phyloP scores from a whole-genome alignment of 306 rosid genomes.

The Arachis hypogaea region DNA sequence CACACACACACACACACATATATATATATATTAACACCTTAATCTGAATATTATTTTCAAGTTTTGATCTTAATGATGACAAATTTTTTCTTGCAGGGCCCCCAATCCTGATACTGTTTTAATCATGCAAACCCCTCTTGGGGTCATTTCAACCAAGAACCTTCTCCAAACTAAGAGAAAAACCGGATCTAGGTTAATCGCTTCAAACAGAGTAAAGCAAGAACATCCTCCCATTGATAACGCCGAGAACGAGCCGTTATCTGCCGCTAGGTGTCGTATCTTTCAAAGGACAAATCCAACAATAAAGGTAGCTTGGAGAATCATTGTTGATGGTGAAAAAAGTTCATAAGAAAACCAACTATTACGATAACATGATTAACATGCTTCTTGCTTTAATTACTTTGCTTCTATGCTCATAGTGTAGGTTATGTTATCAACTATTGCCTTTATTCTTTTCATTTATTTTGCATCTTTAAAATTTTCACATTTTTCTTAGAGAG shows the following conservation, averaged over 20 bases:
- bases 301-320: slow-evolving; percentile 68
- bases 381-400: no score
- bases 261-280: slow-evolving; percentile 88
- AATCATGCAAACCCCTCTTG: slow-evolving; percentile 89
- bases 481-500: slow-evolving; percentile 60
- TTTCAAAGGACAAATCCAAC: slow-evolving; percentile 69
- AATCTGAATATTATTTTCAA: slow-evolving; percentile 23
- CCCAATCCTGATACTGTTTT: slow-evolving; percentile 97
- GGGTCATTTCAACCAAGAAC: slow-evolving; percentile 89
- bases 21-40: neutral
- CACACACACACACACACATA: no score
- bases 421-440: no score
- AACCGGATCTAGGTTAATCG: slow-evolving; percentile 85
- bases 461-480: slow-evolving; percentile 15
- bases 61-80: slow-evolving; percentile 43
- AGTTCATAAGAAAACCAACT: slow-evolving; percentile 33
- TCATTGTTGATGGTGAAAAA: slow-evolving; percentile 6
- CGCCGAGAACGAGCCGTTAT: slow-evolving; percentile 72
- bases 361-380: no score
- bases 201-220: slow-evolving; percentile 63
- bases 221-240: slow-evolving; percentile 66
- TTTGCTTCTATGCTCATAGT: no score
- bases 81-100: slow-evolving; percentile 65
- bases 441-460: slow-evolving; percentile 13
- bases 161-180: slow-evolving; percentile 84